Conservation (phyloP, 2,329 filamentous ascomycete genomes). For the Aphanoascus verrucosus region DNA sequence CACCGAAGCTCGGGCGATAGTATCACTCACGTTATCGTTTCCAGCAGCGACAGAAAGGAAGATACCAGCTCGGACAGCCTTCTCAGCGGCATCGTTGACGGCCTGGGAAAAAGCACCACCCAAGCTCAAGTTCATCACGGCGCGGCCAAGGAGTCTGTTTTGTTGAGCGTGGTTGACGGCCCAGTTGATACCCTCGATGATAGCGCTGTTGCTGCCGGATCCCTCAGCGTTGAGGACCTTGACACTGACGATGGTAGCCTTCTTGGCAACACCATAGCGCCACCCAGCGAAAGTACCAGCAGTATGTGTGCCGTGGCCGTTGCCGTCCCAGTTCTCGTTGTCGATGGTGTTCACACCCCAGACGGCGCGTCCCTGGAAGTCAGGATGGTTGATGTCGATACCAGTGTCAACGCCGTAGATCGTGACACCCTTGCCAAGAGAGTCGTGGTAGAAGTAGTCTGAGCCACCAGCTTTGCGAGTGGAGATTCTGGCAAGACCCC, state of each 20-base stretch:
- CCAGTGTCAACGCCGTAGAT: slow-evolving; percentile 34
- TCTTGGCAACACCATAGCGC: slow-evolving; percentile 31
- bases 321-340: slow-evolving; percentile 17
- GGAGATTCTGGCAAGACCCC: slow-evolving; percentile 30
- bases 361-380: slow-evolving; percentile 30
- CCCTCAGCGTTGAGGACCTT: slow-evolving; percentile 40
- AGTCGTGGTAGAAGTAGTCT: slow-evolving; percentile 30
- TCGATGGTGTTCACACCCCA: slow-evolving; percentile 28
- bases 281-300: slow-evolving; percentile 30
- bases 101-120: slow-evolving; percentile 29
- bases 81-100: slow-evolving; percentile 31
- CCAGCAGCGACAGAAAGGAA: slow-evolving; percentile 35
- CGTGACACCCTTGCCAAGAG: slow-evolving; percentile 27
- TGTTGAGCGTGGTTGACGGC: slow-evolving; percentile 25
- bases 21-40: slow-evolving; percentile 26
- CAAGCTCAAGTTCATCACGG: slow-evolving; percentile 30
- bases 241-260: slow-evolving; percentile 35
- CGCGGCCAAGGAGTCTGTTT: slow-evolving; percentile 23
- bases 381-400: slow-evolving; percentile 26
- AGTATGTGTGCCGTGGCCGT: slow-evolving; percentile 34
- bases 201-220: slow-evolving; percentile 37
- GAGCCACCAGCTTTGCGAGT: slow-evolving; percentile 18
- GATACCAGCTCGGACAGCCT: slow-evolving; percentile 30
- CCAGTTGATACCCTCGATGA: slow-evolving; percentile 42
- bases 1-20: background rate